Percentiles rank a stretch among this genome's conserved stretches.
These are phyloP conservation scores for Posidonia australis DNA, from an alignment of 106 monocot species.

Conservation along the genomic window DNA sequence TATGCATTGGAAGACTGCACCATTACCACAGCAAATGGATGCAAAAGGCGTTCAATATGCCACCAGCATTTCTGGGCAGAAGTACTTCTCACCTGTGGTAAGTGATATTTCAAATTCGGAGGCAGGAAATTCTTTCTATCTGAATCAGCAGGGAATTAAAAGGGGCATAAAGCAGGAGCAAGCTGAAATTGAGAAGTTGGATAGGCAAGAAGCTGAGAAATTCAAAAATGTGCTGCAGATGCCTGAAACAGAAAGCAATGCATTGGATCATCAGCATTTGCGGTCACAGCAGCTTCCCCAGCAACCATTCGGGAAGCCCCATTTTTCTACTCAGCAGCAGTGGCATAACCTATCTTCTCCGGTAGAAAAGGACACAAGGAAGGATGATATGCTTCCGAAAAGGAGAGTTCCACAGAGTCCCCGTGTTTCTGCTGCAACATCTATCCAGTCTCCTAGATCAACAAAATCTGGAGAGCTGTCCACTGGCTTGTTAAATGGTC, in stretches of 20 bases:
- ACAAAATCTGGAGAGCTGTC: conserved; percentile 84
- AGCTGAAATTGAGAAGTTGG: conserved; percentile 29
- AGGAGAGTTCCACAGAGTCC: conserved; percentile 57
- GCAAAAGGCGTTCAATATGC: conserved; percentile 38
- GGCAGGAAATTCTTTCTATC: conserved; percentile 36
- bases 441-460: conserved; percentile 78
- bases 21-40: conserved; percentile 40
- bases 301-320: conserved; percentile 33
- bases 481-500: conserved; percentile 60
- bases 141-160: conserved; percentile 51
- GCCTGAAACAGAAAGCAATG: conserved; percentile 27
- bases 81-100: conserved; percentile 27
- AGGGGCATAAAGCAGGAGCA: conserved; percentile 63
- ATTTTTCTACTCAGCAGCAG: conserved; percentile 35
- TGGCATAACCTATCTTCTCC: conserved; percentile 30
- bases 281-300: conserved; percentile 32
- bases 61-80: conserved; percentile 27
- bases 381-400: conserved; percentile 47
- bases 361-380: conserved; percentile 46
- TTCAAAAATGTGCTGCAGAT: conserved; percentile 32
- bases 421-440: conserved; percentile 60
- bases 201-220: conserved; percentile 34
- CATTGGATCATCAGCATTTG: conserved; percentile 38
- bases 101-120: conserved; percentile 43
- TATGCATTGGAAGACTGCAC: conserved; percentile 57